Evolutionary conservation across 192 early-diverging fungal species (phyloP), one percentile per base, ranked within the genome.

Genomic region (Oehlia diaphana): DNA sequence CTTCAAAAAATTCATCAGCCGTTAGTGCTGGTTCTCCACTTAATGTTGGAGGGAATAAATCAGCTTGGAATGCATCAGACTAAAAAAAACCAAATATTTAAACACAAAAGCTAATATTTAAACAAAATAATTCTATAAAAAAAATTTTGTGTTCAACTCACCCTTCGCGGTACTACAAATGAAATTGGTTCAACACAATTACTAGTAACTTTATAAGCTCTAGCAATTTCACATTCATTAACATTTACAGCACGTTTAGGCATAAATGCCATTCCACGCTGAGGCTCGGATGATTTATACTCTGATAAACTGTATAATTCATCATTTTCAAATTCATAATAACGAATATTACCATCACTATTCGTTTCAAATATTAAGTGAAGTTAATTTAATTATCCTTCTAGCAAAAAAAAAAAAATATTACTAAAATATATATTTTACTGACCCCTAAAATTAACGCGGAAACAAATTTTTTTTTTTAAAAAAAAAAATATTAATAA

Each of bases 261-360:
- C 87, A 99, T 86, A 79, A 94, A 96, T 28, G 89, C 91, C 80
- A 99, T 88, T 31, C 98, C 98, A 81, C 98, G 94, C 83, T 97
- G 96, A 69, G 97, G 96, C 50, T 96, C 96, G 8, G 89, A 81
- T 37, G 96, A 96, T 80, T 96, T 91, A 87, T 92, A 97, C 83
- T 97, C 95, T 47, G 96, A 93, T 44, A 99, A 84, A 64, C 84
- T 87, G 88, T 91, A 93, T 82, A 99, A 82, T 67, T 95, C 95
- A 80, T 99, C 97, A 81, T 98, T 95, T 74, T 93, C 94, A 83
- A 93, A 98, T 88, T 99, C 98, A 83, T 94, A 99, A 89, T 99
- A 99, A 39, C 97, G 93, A 83, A 99, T 98, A 86, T 96, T 99
- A 58, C 96, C 98, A 87, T 99, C 98, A 80, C 98, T 95, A 47